A percentile compares a stretch with the other conserved stretches of the same genome.
Evolutionary conservation across 75 land plant genomes (phyloP).

Genomic region (Pinus taeda): DNA sequence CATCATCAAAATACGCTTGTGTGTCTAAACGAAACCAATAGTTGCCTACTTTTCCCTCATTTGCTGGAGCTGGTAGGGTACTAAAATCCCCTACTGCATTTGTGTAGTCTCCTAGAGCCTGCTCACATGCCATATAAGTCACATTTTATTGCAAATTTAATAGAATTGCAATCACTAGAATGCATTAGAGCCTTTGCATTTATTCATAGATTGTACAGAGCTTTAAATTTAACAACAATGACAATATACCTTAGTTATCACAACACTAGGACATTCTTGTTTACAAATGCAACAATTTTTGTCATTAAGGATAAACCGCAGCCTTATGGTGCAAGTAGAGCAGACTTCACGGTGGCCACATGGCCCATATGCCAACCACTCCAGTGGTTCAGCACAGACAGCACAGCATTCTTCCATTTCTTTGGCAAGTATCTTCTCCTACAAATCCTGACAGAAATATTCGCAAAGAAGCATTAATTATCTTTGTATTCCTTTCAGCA

Average conservation of each 20-base stretch:
- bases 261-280: slow-evolving; percentile 64
- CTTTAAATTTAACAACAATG: neutral
- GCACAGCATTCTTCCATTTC: slow-evolving; percentile 96
- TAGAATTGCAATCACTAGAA: neutral
- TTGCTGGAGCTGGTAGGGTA: slow-evolving; percentile 39
- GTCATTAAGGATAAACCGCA: slow-evolving; percentile 88
- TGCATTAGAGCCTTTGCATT: no score
- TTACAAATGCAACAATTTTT: slow-evolving; percentile 93
- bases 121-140: slow-evolving; percentile 1
- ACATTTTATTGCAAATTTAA: neutral
- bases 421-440: no score
- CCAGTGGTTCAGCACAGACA: slow-evolving; percentile 88
- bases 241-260: slow-evolving; percentile 75
- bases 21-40: slow-evolving; percentile 70
- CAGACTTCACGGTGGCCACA: slow-evolving; percentile 97
- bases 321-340: slow-evolving; percentile 81
- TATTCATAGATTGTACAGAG: neutral
- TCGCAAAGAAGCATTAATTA: no score
- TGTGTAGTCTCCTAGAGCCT: slow-evolving; percentile 95
- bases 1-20: slow-evolving; percentile 87
- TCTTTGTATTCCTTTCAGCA: no score
- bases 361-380: slow-evolving; percentile 91
- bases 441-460: no score
- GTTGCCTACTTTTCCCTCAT: slow-evolving; percentile 38
- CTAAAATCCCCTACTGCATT: slow-evolving; percentile 64